phyloP scores from a whole-genome alignment of 1,284 basidiomycete genomes.

The Rhizoctonia solani region DNA sequence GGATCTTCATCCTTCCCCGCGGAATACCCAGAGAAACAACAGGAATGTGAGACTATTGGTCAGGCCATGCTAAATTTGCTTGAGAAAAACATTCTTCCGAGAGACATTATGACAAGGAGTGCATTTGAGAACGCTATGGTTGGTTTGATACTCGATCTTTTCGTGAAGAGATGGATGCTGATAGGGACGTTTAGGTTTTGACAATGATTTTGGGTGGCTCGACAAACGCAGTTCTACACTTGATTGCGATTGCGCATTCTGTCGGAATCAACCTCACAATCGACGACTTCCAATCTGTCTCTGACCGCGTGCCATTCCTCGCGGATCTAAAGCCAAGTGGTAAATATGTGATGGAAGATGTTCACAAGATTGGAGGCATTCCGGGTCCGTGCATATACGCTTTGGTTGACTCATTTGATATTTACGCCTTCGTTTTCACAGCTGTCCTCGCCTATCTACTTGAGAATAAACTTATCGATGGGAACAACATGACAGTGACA shows the following conservation, averaged over 20 bases:
- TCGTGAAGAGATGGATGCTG: slow-evolving; percentile 35
- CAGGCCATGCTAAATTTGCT: slow-evolving; percentile 81
- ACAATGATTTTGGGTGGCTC: slow-evolving; percentile 95
- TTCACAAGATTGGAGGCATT: slow-evolving; percentile 86
- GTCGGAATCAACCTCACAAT: slow-evolving; percentile 81
- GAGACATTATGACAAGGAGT: slow-evolving; percentile 93
- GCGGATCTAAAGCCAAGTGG: slow-evolving; percentile 91
- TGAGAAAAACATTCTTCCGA: slow-evolving; percentile 88
- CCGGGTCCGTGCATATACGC: slow-evolving; percentile 62
- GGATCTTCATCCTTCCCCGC: slow-evolving; percentile 97
- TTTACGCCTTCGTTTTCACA: slow-evolving; percentile 45
- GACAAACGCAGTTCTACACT: slow-evolving; percentile 89
- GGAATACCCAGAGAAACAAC: slow-evolving; percentile 82
- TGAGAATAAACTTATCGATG: slow-evolving; percentile 81
- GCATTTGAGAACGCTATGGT: slow-evolving; percentile 99
- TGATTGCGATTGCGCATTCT: slow-evolving; percentile 88
- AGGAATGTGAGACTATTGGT: slow-evolving; percentile 84
- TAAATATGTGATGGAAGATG: slow-evolving; percentile 88
- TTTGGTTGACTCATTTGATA: slow-evolving; percentile 20
- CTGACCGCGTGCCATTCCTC: slow-evolving; percentile 83
- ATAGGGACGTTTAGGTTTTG: slow-evolving; percentile 60
- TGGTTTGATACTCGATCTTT: slow-evolving; percentile 39
- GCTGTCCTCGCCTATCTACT: slow-evolving; percentile 82
- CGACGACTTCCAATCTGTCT: slow-evolving; percentile 86
- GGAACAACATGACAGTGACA: slow-evolving; percentile 85